Evolutionary conservation across 371 early-diverging fungal genomes (phyloP), one percentile per base, ranked within the genome.

Genomic region (Apophysomyces trapeziformis): DNA sequence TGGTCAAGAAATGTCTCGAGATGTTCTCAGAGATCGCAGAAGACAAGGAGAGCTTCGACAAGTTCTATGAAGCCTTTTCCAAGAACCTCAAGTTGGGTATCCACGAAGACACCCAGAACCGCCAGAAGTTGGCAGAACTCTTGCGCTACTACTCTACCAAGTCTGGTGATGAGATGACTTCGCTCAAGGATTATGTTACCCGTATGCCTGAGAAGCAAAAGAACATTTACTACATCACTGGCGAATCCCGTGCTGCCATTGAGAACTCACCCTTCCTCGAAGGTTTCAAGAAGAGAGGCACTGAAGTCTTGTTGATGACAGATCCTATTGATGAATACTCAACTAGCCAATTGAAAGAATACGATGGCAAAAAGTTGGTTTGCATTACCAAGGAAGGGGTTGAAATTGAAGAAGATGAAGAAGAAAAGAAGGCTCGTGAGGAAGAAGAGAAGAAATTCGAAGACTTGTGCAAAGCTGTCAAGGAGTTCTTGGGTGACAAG

Each of bases 221-320:
- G 89, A 89, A 88, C 82, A 95, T 95, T 80, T 96, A 96, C 92
- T 97, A 97, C 90, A 94, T 99, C 86, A 99, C 99, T 65, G 99
- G 99, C 69, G 95, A 97, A 82, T 92, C 92, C 79, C 91, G 93
- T 72, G 87, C 92, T 70, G 94, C 95, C 41, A 95, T 99, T 60
- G 97, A 97, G 83, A 94, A 94, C 83, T 93, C 96, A 70, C 99
- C 99, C 54, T 99, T 97, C 93, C 85, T 99, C 41, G 99, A 99
- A 87, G 94, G 89, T 66, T 91, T 99, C 84, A 96, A 96, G 93
- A 93, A 95, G 93, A 91, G 91, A 87, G 98, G 99, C 82, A 97
- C 85, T 73, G 93, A 92, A 74, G 99, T 99, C 56, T 84, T 99
- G 70, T 93, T 89, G 90, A 92, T 97, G 92, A 93, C 93, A 61